Evolutionary conservation across 495 filamentous ascomycete genomes (phyloP).

Genomic region (Cercophora scortea): DNA sequence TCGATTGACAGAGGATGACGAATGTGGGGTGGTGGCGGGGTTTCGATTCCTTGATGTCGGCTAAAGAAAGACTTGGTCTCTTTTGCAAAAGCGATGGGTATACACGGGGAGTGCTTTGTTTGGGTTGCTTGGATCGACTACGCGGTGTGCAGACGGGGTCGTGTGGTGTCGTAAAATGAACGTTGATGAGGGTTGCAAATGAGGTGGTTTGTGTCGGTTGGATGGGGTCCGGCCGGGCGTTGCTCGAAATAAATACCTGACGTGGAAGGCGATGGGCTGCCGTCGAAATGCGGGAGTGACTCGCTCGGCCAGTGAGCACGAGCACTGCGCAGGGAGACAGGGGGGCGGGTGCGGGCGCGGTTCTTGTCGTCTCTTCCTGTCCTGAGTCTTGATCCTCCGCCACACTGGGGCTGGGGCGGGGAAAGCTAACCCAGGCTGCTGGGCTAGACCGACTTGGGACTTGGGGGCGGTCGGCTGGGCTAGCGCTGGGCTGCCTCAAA

Average conservation of each 20-base stretch:
- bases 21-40: neutral
- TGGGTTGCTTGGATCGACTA: too few relatives aligned
- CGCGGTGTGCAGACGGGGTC: neutral
- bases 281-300: constrained; percentile 15
- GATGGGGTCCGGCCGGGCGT: neutral
- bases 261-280: constrained; percentile 23
- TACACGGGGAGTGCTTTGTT: too few relatives aligned
- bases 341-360: neutral
- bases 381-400: constrained; percentile 4
- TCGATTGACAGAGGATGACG: neutral
- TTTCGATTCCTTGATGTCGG: too few relatives aligned
- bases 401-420: constrained; percentile 17
- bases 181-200: neutral
- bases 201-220: neutral
- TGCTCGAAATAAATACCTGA: neutral
- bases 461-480: too few relatives aligned
- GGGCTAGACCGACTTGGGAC: neutral
- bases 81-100: too few relatives aligned
- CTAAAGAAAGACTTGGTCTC: too few relatives aligned
- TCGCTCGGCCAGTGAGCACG: neutral
- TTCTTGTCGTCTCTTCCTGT: neutral
- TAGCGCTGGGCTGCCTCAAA: too few relatives aligned
- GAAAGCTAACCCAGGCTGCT: neutral
- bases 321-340: neutral
- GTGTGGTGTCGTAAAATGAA: neutral